Evolutionary conservation across 2,329 filamentous ascomycete species (phyloP), one percentile per base, ranked within the genome.

Genomic region (Venturia oleaginea): DNA sequence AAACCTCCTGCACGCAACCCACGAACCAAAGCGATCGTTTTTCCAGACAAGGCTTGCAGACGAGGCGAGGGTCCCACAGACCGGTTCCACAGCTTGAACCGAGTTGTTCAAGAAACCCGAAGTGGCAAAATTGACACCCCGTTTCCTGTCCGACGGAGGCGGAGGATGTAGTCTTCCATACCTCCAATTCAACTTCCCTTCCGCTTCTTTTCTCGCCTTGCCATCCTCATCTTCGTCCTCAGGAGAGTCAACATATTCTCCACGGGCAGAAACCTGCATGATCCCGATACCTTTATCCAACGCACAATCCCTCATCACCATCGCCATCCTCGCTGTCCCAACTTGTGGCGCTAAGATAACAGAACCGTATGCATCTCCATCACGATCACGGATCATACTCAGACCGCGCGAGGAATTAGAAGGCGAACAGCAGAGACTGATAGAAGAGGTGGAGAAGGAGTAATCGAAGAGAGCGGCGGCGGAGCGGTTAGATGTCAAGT

Each of bases 11-110:
- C 40, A 63, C 13, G 34, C 61, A 8, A 63, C 5, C 61, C 61
- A 63, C 19, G 37, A 34, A 34, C 61, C 42, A 46, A 63, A 63
- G 3, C 61, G 38, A 51, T 63, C 61, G 40, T 63, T 63, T 30
- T 51, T 27, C 61, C 61, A 63, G 37, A 61, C 37, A 8, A 61
- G 17, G 11, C 40, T 42, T 42, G 40, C 40, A 4, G 40, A 48
- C 8, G 43, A 24, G n/a, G 19, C 11, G 6, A 17, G 6, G 13
- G 43, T 48, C 4, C 43, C 43, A n/a, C n/a, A 24, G 17, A 24
- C 4, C 7, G 40, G 40, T 42, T 17, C 13, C 4, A 42, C 15
- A 17, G 40, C 40, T 42, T 42, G 10, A 15, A 42, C 40, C 8
- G 40, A 42, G 40, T 7, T 42, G 13, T 42, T 42, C 8, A 17